These are phyloP conservation scores for Ramaria sp. DNA, from an alignment of 768 basidiomycete genomes.

Conservation along the genomic window DNA sequence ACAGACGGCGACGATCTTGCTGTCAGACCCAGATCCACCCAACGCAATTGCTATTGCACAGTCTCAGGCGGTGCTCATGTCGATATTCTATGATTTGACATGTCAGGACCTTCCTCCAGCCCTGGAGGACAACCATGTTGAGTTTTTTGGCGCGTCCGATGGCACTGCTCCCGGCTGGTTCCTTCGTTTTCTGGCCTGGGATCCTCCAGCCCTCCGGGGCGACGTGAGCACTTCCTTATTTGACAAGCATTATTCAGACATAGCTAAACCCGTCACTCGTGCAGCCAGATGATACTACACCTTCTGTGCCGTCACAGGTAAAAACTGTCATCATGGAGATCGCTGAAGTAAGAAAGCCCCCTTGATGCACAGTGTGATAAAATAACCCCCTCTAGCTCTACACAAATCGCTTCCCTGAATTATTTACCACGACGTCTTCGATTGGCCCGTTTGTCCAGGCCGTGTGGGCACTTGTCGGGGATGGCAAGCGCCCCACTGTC, in stretches of 20 bases:
- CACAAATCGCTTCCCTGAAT: slow-evolving; percentile 75
- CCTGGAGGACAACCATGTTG: slow-evolving; percentile 78
- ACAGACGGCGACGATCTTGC: slow-evolving; percentile 44
- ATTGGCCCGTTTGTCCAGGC: slow-evolving; percentile 70
- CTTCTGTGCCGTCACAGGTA: slow-evolving; percentile 81
- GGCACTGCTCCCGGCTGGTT: slow-evolving; percentile 48
- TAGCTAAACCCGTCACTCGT: slow-evolving; percentile 9
- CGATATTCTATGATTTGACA: slow-evolving; percentile 89
- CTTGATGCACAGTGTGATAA: background rate
- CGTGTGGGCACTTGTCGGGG: slow-evolving; percentile 83
- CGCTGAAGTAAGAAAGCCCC: slow-evolving; percentile 46
- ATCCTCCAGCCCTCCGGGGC: slow-evolving; percentile 52
- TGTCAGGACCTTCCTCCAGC: slow-evolving; percentile 92
- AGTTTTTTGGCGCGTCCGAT: slow-evolving; percentile 63
- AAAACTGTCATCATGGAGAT: slow-evolving; percentile 88
- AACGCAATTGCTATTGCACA: slow-evolving; percentile 50
- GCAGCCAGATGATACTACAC: slow-evolving; percentile 70
- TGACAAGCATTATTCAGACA: background rate
- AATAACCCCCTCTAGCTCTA: slow-evolving; percentile 41
- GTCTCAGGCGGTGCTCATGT: slow-evolving; percentile 65
- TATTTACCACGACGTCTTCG: slow-evolving; percentile 50
- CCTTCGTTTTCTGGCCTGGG: slow-evolving; percentile 73
- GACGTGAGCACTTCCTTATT: slow-evolving; percentile 42
- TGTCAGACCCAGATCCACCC: slow-evolving; percentile 25
- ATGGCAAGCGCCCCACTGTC: slow-evolving; percentile 48